Conservation (phyloP, 495 filamentous ascomycete genomes). For the Monascus purpureus region DNA sequence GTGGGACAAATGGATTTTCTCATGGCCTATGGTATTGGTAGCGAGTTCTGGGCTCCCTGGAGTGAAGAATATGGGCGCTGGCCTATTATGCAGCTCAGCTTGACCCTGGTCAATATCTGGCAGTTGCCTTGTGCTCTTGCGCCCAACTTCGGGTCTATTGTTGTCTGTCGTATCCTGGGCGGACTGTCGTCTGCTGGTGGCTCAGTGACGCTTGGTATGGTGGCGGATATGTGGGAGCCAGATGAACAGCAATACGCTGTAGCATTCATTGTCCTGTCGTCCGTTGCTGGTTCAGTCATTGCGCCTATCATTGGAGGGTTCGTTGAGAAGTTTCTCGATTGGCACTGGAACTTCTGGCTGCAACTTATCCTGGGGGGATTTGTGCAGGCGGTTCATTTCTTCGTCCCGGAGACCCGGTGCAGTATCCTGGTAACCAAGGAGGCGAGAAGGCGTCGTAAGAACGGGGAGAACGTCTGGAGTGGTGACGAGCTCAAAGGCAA, state of each 20-base stretch:
- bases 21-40: conserved; percentile 56
- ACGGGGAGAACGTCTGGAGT: conserved; percentile 36
- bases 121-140: conserved; percentile 52
- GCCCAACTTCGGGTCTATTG: conserved; percentile 45
- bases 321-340: conserved; percentile 40
- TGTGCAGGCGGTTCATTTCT: conserved; percentile 45
- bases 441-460: conserved; percentile 43
- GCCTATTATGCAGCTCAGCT: conserved; percentile 45
- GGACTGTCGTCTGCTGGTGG: conserved; percentile 57
- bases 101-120: conserved; percentile 54
- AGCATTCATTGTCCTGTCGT: conserved; percentile 55
- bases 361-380: conserved; percentile 53
- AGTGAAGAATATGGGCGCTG: conserved; percentile 55
- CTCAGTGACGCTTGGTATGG: conserved; percentile 59
- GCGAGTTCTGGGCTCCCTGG: conserved; percentile 65
- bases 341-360: conserved; percentile 63
- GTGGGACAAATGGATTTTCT: conserved; percentile 48
- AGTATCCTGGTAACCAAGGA: conserved; percentile 47
- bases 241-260: conserved; percentile 46
- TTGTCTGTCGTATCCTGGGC: conserved; percentile 46
- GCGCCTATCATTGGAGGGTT: conserved; percentile 66
- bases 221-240: conserved; percentile 56
- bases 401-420: conserved; percentile 51
- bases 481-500: conserved; percentile 35
- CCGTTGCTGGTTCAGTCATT: conserved; percentile 52